These are phyloP conservation scores for Knufia petricola DNA, from an alignment of 2,329 filamentous ascomycete genomes.

Conservation along the genomic window DNA sequence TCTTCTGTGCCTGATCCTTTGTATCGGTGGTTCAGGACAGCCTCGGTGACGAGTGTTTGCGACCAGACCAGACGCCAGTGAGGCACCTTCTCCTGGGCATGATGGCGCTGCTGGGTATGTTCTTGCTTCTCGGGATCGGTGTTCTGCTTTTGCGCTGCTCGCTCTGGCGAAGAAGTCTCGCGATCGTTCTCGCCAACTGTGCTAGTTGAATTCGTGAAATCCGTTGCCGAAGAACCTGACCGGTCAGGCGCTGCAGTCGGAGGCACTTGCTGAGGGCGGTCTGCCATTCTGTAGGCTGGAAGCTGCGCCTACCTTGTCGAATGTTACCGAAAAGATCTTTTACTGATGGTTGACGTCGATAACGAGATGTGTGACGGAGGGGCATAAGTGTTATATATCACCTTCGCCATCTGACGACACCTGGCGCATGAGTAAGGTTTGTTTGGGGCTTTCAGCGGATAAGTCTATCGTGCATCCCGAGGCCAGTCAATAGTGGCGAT, in stretches of 20 bases:
- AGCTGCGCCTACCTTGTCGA: too few species aligned
- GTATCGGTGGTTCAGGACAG: slow-evolving; percentile 27
- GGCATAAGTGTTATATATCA: background rate
- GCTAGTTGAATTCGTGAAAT: background rate
- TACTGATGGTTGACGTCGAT: too few species aligned
- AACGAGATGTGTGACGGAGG: too few species aligned
- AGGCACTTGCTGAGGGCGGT: background rate
- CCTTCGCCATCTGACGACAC: background rate
- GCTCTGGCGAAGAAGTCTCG: background rate
- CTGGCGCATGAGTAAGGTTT: background rate
- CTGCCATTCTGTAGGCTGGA: background rate
- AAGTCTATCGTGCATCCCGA: background rate
- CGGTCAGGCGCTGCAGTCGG: background rate
- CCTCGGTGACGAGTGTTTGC: slow-evolving; percentile 18
- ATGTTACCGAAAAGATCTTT: too few species aligned
- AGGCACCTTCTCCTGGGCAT: slow-evolving; percentile 9
- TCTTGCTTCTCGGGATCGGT: slow-evolving; percentile 7
- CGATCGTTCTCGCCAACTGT: background rate
- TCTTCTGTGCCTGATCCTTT: slow-evolving; percentile 60
- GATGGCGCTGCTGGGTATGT: slow-evolving; percentile 3
- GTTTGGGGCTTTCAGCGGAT: background rate
- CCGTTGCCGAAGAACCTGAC: background rate
- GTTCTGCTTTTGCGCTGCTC: background rate
- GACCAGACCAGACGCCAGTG: slow-evolving; percentile 19
- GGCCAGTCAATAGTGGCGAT: too few species aligned